These are phyloP conservation scores for Naganishia albida DNA, from an alignment of 1,284 basidiomycete genomes.

Conservation along the genomic window DNA sequence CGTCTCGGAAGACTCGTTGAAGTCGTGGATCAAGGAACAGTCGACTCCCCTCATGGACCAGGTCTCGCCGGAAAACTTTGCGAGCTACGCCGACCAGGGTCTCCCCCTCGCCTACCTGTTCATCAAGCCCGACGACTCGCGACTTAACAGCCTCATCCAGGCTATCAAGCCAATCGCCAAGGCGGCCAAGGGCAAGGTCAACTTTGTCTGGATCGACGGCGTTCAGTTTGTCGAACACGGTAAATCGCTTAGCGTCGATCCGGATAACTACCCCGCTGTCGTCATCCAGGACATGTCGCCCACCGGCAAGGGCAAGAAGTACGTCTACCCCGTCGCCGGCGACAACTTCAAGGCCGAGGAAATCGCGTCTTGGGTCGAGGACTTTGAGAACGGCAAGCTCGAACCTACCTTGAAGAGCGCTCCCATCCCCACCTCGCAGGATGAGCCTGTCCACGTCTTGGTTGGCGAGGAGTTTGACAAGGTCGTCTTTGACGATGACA, in stretches of 20 bases:
- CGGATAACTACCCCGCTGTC: constrained; percentile 85
- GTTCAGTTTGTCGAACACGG: constrained; percentile 94
- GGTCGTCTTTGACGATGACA: constrained; percentile 78
- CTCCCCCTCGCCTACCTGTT: constrained; percentile 96
- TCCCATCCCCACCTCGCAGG: constrained; percentile 79
- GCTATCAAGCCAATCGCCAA: constrained; percentile 74
- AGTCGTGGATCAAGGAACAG: constrained; percentile 77
- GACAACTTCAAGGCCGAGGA: constrained; percentile 54
- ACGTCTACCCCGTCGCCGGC: constrained; percentile 64
- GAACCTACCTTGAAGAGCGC: constrained; percentile 86
- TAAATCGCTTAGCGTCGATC: constrained; percentile 83
- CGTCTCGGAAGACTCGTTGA: constrained; percentile 64
- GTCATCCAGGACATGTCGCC: constrained; percentile 89
- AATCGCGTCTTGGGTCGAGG: constrained; percentile 64
- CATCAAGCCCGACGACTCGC: constrained; percentile 69
- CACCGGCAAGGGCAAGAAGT: constrained; percentile 82
- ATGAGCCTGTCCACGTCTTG: constrained; percentile 78
- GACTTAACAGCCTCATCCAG: constrained; percentile 64
- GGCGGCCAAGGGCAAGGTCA: constrained; percentile 80
- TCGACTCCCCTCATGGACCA: constrained; percentile 88
- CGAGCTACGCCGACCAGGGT: constrained; percentile 73
- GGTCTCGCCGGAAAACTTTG: constrained; percentile 93
- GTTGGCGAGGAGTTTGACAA: constrained; percentile 90
- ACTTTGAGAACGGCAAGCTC: constrained; percentile 73
- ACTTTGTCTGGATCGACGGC: constrained; percentile 99